Conservation (phyloP, 2,329 filamentous ascomycete genomes). For the Aspergillus costaricaensis region DNA sequence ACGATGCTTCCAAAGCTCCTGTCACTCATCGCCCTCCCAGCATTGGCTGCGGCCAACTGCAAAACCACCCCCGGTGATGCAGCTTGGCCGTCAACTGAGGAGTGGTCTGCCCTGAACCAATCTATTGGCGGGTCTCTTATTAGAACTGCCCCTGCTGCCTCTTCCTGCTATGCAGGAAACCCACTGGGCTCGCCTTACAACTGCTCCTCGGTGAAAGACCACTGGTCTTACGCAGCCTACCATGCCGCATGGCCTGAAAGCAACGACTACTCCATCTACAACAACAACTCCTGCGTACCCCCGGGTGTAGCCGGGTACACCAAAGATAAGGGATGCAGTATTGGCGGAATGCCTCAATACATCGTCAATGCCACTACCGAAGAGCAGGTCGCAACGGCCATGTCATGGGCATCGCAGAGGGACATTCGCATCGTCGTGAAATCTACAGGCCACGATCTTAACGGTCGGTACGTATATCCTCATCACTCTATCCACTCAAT, state of each 20-base stretch:
- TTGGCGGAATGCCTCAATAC: constrained; percentile 35
- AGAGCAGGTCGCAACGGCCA: constrained; percentile 31
- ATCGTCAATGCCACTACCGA: constrained; percentile 36
- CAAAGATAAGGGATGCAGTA: constrained; percentile 27
- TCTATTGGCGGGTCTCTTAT: constrained; percentile 27
- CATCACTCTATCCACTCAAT: too few species aligned
- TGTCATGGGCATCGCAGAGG: constrained; percentile 27
- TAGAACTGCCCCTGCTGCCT: constrained; percentile 28
- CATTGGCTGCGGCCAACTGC: constrained; percentile 10
- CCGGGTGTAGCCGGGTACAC: constrained; percentile 26
- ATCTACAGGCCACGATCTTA: constrained; percentile 28
- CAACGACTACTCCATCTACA: constrained; percentile 32
- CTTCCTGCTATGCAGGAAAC: constrained; percentile 34
- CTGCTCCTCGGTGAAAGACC: constrained; percentile 27
- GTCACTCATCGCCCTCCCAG: background rate
- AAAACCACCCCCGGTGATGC: constrained; percentile 19
- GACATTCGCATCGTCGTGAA: constrained; percentile 32
- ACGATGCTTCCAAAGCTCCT: too few species aligned
- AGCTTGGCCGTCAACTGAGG: constrained; percentile 22
- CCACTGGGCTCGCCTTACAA: constrained; percentile 27
- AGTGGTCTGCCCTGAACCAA: constrained; percentile 26
- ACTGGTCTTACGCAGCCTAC: constrained; percentile 34
- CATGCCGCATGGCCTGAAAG: constrained; percentile 36
- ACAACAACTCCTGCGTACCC: constrained; percentile 39
- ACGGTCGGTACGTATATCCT: constrained; percentile 20